Percentiles rank a stretch among this genome's conserved stretches.
Conservation (phyloP, 169 alveolate genomes). For the Cryptosporidium baileyi region DNA sequence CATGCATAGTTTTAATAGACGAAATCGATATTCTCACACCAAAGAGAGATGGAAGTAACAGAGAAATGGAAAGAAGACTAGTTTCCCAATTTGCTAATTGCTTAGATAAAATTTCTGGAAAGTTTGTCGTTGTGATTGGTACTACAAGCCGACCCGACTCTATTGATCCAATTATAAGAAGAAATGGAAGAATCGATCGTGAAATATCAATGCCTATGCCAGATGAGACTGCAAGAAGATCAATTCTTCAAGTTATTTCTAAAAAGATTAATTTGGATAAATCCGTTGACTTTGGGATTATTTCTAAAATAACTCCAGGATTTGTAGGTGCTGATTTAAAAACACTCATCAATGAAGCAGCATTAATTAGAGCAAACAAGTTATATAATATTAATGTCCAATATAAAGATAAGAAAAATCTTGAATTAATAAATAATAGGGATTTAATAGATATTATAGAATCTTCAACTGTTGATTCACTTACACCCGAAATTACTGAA, state of each 20-base stretch:
- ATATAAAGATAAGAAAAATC: background rate
- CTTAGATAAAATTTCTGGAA: constrained; percentile 85
- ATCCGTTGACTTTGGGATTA: constrained; percentile 33
- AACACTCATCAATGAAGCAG: constrained; percentile 88
- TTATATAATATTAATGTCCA: background rate
- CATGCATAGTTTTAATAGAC: constrained; percentile 79
- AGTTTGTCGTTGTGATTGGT: constrained; percentile 84
- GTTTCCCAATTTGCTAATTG: constrained; percentile 92
- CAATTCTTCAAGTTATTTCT: constrained; percentile 74
- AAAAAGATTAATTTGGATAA: constrained; percentile 78
- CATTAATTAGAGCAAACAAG: constrained; percentile 71
- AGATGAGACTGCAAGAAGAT: constrained; percentile 77
- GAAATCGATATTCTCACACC: constrained; percentile 89
- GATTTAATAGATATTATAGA: background rate
- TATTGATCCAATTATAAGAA: constrained; percentile 85
- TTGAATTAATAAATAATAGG: background rate
- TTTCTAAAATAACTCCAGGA: constrained; percentile 86
- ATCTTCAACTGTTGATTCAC: background rate
- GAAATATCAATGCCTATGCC: constrained; percentile 87
- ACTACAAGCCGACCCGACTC: constrained; percentile 88
- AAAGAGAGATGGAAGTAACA: constrained; percentile 84
- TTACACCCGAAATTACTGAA: background rate
- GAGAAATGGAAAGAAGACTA: constrained; percentile 93
- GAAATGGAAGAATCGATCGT: constrained; percentile 89
- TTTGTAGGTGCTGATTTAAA: constrained; percentile 91